These are phyloP conservation scores for Onygenales sp. DNA, from an alignment of 2,329 filamentous ascomycete species.

Conservation along the genomic window DNA sequence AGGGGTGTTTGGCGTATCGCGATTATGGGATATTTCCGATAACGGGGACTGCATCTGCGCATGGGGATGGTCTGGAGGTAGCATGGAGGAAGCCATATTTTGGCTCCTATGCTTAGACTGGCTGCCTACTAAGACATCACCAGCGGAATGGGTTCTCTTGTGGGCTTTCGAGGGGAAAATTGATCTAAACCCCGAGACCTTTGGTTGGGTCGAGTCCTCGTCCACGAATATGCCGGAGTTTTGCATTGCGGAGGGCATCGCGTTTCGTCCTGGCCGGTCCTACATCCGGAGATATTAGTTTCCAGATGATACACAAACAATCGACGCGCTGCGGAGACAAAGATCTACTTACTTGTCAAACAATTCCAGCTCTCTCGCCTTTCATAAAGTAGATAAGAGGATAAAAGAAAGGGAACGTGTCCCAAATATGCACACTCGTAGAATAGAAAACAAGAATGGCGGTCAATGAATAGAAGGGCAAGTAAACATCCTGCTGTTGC, in stretches of 20 bases:
- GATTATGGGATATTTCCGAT: constrained; percentile 29
- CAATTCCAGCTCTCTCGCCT: too few relatives aligned
- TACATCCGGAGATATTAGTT: not conserved
- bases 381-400: not conserved
- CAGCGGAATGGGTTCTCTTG: constrained; percentile 38
- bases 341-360: too few relatives aligned
- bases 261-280: constrained; percentile 2
- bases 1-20: constrained; percentile 20
- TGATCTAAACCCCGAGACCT: constrained; percentile 42
- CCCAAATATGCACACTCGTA: not conserved
- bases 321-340: not conserved
- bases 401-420: not conserved
- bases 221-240: constrained; percentile 29
- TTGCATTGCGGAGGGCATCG: constrained; percentile 24
- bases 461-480: not conserved
- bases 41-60: constrained; percentile 23
- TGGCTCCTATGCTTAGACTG: constrained; percentile 15
- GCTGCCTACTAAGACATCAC: constrained; percentile 18
- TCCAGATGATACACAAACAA: not conserved
- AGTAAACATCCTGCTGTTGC: not conserved
- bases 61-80: constrained; percentile 43
- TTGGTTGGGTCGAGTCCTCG: constrained; percentile 23
- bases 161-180: constrained; percentile 44
- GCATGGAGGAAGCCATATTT: constrained; percentile 29
- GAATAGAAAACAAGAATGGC: not conserved